phyloP scores from a whole-genome alignment of 129 eudicot genomes.

The Ambrosia artemisiifolia region DNA sequence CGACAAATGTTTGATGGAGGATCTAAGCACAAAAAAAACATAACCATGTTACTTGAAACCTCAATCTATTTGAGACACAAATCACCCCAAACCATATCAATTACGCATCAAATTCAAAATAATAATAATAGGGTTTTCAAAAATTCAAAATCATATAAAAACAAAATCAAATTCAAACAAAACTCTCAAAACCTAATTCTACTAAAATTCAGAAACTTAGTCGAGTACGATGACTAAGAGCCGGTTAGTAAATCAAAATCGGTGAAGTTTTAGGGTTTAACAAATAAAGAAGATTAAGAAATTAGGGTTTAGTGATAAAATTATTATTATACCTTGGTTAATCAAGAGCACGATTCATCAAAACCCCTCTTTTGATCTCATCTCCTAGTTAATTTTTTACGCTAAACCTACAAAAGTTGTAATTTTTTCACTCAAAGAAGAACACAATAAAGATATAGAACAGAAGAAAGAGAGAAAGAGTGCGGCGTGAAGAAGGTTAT shows the following conservation, averaged over 20 bases:
- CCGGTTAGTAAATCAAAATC: slow-evolving; percentile 18
- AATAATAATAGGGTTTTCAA: slow-evolving; percentile 5
- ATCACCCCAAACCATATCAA: too few relatives aligned
- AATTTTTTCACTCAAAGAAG: too few relatives aligned
- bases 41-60: too few relatives aligned
- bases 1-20: too few relatives aligned
- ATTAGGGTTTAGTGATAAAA: slow-evolving; percentile 20
- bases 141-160: slow-evolving; percentile 9
- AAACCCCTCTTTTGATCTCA: slow-evolving; percentile 29
- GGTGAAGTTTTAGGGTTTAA: slow-evolving; percentile 33
- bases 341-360: slow-evolving; percentile 26
- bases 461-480: too few relatives aligned
- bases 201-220: slow-evolving; percentile 2
- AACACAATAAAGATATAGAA: too few relatives aligned
- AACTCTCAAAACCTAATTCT: background rate
- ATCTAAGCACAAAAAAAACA: too few relatives aligned
- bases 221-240: slow-evolving; percentile 12
- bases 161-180: too few relatives aligned
- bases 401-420: too few relatives aligned
- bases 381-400: background rate
- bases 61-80: slow-evolving; percentile 21
- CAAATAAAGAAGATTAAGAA: slow-evolving; percentile 10
- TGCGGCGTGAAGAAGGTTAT: too few relatives aligned
- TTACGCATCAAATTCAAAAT: background rate
- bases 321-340: slow-evolving; percentile 16